Evolutionary conservation across 2,329 filamentous ascomycete genomes (phyloP).

Genomic region (Aspergillus sp.): DNA sequence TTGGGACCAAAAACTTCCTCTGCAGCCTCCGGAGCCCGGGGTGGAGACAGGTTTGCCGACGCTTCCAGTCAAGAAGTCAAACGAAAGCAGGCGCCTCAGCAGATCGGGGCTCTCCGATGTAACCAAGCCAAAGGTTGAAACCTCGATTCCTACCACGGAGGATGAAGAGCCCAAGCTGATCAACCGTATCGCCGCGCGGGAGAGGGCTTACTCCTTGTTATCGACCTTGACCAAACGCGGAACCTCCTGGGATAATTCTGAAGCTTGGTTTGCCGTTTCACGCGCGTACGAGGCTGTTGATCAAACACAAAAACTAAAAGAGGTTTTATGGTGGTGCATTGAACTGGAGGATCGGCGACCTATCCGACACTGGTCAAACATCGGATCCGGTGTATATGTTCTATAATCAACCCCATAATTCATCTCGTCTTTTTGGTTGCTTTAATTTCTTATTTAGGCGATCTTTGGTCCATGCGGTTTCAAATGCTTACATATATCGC

Average conservation of each 20-base stretch:
- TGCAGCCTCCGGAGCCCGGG: constrained; percentile 32
- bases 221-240: constrained; percentile 82
- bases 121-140: not conserved
- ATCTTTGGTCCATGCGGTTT: constrained; percentile 1
- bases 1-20: constrained; percentile 57
- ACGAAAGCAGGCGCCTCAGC: not conserved
- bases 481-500: constrained; percentile 6
- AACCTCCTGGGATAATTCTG: constrained; percentile 82
- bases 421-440: constrained; percentile 8
- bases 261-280: constrained; percentile 89
- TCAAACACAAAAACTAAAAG: constrained; percentile 82
- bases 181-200: constrained; percentile 83
- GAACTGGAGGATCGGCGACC: constrained; percentile 85
- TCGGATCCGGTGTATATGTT: constrained; percentile 67
- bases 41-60: constrained; percentile 29
- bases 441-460: not conserved
- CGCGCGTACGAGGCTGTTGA: constrained; percentile 84
- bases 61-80: constrained; percentile 15
- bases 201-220: constrained; percentile 82
- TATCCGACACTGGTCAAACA: constrained; percentile 73
- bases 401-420: constrained; percentile 41
- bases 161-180: constrained; percentile 64
- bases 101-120: not conserved
- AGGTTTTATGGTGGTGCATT: constrained; percentile 96
- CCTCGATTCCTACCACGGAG: not conserved